These are phyloP conservation scores for Mollisia scopiformis DNA, from an alignment of 2,329 filamentous ascomycete genomes.

Conservation along the genomic window DNA sequence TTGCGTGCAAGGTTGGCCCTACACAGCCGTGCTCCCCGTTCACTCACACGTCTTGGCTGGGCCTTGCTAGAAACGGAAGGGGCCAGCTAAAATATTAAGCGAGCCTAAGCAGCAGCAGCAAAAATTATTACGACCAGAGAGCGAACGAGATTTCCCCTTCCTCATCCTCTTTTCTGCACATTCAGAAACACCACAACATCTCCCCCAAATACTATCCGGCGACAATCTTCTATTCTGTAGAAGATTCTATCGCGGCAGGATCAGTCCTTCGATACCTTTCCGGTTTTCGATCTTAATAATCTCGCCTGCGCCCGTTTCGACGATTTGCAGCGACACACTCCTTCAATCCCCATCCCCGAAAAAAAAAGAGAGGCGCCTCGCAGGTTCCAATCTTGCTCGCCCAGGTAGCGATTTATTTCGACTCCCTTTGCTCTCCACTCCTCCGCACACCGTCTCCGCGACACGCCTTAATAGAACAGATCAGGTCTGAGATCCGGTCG, in stretches of 20 bases:
- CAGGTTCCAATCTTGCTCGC: constrained; percentile 23
- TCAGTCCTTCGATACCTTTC: constrained; percentile 26
- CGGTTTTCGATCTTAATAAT: constrained; percentile 22
- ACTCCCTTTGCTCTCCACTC: constrained; percentile 29
- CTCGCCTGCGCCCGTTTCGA: constrained; percentile 16
- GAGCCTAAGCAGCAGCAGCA: constrained; percentile 2
- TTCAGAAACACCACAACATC: constrained; percentile 20
- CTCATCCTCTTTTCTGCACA: constrained; percentile 15
- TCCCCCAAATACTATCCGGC: constrained; percentile 14
- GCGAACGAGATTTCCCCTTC: constrained; percentile 11
- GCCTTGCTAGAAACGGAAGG: neutral
- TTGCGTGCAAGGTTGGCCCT: neutral
- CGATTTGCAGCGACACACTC: constrained; percentile 26
- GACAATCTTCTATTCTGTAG: constrained; percentile 37
- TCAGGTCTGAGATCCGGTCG: constrained; percentile 32
- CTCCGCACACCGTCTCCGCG: constrained; percentile 11
- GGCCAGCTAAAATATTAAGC: too few species aligned
- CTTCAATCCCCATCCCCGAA: constrained; percentile 20
- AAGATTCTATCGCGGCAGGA: constrained; percentile 32
- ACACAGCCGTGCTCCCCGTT: neutral
- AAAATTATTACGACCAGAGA: too few species aligned
- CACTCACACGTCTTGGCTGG: neutral
- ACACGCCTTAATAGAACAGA: constrained; percentile 21
- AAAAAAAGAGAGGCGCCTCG: constrained; percentile 29
- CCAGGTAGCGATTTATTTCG: constrained; percentile 39